phyloP scores from a whole-genome alignment of 768 basidiomycete species.

The Pleurotus cornucopiae region DNA sequence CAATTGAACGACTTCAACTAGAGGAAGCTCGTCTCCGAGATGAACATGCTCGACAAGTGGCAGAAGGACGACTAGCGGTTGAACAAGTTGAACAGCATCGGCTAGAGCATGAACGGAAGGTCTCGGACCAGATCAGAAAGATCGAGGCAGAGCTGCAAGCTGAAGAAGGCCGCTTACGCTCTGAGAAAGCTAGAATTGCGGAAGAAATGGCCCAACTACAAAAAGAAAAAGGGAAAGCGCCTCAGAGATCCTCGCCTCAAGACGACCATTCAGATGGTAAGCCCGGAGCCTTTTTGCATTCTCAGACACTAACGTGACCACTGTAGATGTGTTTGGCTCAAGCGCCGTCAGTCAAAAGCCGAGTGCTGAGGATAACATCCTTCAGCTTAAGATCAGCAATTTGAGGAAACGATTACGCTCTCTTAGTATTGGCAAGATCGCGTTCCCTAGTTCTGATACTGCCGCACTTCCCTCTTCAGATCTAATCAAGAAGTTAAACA shows the following conservation, averaged over 20 bases:
- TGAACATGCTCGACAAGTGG: conserved; percentile 2
- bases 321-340: conserved; percentile 55
- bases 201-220: conserved; percentile 24
- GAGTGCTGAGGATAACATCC: background rate
- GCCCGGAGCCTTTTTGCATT: background rate
- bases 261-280: too few relatives aligned
- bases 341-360: background rate
- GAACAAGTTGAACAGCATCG: conserved; percentile 26
- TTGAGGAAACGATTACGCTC: conserved; percentile 60
- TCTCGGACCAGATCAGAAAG: conserved; percentile 20
- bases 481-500: conserved; percentile 42
- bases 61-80: conserved; percentile 1
- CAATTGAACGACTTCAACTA: background rate
- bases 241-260: background rate
- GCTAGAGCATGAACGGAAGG: conserved; percentile 26
- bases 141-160: conserved; percentile 19
- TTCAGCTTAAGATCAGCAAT: conserved; percentile 41
- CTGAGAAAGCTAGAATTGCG: conserved; percentile 20
- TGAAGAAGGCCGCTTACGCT: conserved; percentile 18
- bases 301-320: background rate
- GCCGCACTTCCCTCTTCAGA: conserved; percentile 47
- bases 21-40: conserved; percentile 6
- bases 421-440: conserved; percentile 53
- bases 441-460: conserved; percentile 41
- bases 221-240: conserved; percentile 19